A percentile compares a stretch with the other conserved stretches of the same genome.
These are phyloP conservation scores for Oxytropis ochrocephala DNA, from an alignment of 306 rosid genomes.

Conservation along the genomic window DNA sequence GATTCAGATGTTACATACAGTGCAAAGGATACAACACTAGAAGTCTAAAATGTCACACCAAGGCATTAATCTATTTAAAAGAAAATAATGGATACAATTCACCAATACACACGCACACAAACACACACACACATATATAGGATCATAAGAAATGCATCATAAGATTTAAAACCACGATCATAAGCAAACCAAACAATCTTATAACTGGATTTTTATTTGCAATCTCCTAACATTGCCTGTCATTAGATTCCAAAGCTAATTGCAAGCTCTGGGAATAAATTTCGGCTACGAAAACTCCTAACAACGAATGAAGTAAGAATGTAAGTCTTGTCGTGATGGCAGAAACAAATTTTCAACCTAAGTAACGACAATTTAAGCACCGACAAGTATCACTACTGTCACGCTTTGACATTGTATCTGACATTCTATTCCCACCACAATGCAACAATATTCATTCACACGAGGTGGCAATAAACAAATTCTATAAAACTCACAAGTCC, in stretches of 20 bases:
- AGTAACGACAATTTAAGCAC: constrained; percentile 2
- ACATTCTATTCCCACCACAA: constrained; percentile 5
- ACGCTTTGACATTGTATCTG: constrained; percentile 12
- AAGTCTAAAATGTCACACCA: constrained; percentile 15
- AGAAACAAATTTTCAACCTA: constrained; percentile 4
- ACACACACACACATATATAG: not conserved
- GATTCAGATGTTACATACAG: no score
- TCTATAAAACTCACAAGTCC: constrained; percentile 70
- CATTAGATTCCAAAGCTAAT: constrained; percentile 1
- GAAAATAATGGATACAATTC: not conserved
- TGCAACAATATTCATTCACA: constrained; percentile 2
- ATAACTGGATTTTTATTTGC: not conserved
- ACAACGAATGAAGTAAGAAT: not conserved
- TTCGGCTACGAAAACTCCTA: not conserved
- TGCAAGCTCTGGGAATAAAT: constrained; percentile 10
- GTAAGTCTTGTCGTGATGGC: not conserved
- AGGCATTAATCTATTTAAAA: constrained; percentile 6
- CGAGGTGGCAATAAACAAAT: constrained; percentile 15
- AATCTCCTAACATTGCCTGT: not conserved
- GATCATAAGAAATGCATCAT: constrained; percentile 1
- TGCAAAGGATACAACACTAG: not conserved
- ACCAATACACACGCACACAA: not conserved
- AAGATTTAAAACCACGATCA: not conserved
- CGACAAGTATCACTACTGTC: not conserved
- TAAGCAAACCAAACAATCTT: not conserved